These are phyloP conservation scores for Hypoxylon lenormandii DNA, from an alignment of 495 filamentous ascomycete genomes.

Conservation along the genomic window DNA sequence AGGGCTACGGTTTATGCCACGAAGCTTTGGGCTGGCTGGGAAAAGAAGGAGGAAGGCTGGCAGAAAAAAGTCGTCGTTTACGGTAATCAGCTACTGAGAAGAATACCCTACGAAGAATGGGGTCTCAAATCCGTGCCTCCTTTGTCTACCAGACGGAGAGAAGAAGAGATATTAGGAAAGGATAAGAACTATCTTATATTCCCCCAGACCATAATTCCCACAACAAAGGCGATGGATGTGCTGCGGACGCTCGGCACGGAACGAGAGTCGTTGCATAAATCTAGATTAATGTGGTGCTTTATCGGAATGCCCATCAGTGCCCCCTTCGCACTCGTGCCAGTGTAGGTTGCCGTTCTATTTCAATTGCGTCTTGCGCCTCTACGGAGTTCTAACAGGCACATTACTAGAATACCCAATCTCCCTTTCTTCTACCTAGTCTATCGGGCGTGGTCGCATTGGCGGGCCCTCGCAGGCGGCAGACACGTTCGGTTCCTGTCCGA, in stretches of 20 bases:
- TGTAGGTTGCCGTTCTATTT: slow-evolving; percentile 68
- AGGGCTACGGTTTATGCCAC: slow-evolving; percentile 74
- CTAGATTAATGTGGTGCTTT: slow-evolving; percentile 81
- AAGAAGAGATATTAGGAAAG: slow-evolving; percentile 71
- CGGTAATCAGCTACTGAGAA: slow-evolving; percentile 84
- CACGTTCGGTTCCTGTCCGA: slow-evolving; percentile 84
- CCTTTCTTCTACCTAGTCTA: slow-evolving; percentile 97
- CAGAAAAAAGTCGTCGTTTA: slow-evolving; percentile 85
- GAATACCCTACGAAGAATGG: slow-evolving; percentile 97
- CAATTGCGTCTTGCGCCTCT: neutral
- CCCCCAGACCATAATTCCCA: slow-evolving; percentile 74
- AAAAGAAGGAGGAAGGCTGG: slow-evolving; percentile 84
- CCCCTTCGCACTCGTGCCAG: slow-evolving; percentile 82
- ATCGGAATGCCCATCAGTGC: slow-evolving; percentile 84
- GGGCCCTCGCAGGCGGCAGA: slow-evolving; percentile 83
- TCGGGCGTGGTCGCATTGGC: slow-evolving; percentile 75
- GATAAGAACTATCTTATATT: slow-evolving; percentile 81
- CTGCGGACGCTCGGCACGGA: slow-evolving; percentile 79
- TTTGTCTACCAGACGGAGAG: slow-evolving; percentile 72
- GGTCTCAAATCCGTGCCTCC: slow-evolving; percentile 94
- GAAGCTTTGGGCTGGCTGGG: slow-evolving; percentile 84
- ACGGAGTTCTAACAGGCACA: slow-evolving; percentile 15
- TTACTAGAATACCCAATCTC: slow-evolving; percentile 83
- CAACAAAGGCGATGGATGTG: slow-evolving; percentile 69
- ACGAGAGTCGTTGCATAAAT: slow-evolving; percentile 78